Evolutionary conservation across 352 stramenopile species (phyloP).

Genomic region (Lagenidium giganteum): DNA sequence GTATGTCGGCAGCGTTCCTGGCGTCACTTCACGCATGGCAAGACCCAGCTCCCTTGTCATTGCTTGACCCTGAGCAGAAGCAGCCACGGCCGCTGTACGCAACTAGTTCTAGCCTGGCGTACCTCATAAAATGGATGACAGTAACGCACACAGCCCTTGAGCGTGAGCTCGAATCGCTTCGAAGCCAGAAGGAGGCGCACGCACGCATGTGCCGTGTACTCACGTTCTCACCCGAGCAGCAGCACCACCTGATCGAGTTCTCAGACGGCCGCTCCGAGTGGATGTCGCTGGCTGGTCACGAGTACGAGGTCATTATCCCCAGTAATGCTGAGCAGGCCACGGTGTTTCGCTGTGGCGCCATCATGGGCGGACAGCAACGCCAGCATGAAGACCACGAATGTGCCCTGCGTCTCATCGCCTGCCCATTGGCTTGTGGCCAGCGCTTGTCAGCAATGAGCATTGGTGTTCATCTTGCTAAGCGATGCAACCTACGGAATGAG

Average conservation of each 20-base stretch:
- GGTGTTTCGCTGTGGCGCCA: slow-evolving; percentile 21
- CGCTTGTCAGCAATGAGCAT: slow-evolving; percentile 32
- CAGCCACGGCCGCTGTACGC: no score
- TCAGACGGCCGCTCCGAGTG: slow-evolving; percentile 41
- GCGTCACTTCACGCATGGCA: slow-evolving; percentile 5
- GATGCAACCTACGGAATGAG: slow-evolving; percentile 58
- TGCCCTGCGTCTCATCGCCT: slow-evolving; percentile 40
- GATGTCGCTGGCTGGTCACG: slow-evolving; percentile 26
- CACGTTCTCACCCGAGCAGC: slow-evolving; percentile 25
- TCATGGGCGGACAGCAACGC: slow-evolving; percentile 5
- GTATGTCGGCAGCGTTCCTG: slow-evolving; percentile 5
- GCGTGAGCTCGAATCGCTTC: neutral
- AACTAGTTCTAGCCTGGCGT: no score
- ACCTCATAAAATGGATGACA: no score
- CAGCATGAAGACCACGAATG: slow-evolving; percentile 35
- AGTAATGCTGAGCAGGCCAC: neutral
- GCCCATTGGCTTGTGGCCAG: slow-evolving; percentile 63
- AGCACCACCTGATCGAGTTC: slow-evolving; percentile 47
- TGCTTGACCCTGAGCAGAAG: no score
- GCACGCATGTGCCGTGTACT: no score
- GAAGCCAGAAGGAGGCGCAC: no score
- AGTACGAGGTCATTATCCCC: slow-evolving; percentile 37
- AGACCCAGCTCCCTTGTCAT: no score
- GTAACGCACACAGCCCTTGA: no score
- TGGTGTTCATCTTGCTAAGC: slow-evolving; percentile 34